Evolutionary conservation across 139 green algal species (phyloP), one percentile per base, ranked within the genome.

Genomic region (Volvox reticuliferus): DNA sequence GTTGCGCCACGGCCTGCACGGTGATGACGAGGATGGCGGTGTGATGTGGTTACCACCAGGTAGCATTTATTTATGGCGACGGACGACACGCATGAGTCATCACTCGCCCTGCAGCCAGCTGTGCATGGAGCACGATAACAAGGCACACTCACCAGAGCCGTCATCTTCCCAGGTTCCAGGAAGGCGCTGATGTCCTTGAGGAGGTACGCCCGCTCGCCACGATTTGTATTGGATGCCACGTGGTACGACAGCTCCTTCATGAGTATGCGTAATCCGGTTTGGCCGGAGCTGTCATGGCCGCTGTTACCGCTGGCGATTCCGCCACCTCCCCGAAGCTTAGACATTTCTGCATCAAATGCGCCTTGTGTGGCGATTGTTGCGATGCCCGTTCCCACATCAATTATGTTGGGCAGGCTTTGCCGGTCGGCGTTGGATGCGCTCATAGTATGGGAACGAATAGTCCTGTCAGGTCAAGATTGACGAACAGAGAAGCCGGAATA

Each of bases 221-320:
- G 69, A 0, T 37, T 2, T 12, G 16, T 67, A 24, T 79, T 79
- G 20, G 65, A 79, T 17, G 82, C 30, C 18, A 88, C 63, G 65
- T 88, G 93, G 91, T 97, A 97, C 1, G 76, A 90, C 13, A 97
- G 36, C 18, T 93, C 88, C 93, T 96, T 55, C n/a, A 87, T 76
- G 1, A 87, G 28, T 55, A 87, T 87, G 55, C 80, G 80, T n/a
- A 75, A 61, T 16, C 80, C 80, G 28, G 80, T 36, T 12, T 35
- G 44, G 3, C 1, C 5, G 1, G 22, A 16, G 32, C 36, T 14
- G 77, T 30, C 63, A 36, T 9, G 12, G 13, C 35, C 35, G 16
- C 77, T 65, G 1, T 2, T 63, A 21, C 12, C 5, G 77, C 36
- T n/a, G 35, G 12, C 30, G 77, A 35, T 65, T 21, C 24, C 19